A percentile compares a stretch with the other conserved stretches of the same genome.
These are phyloP conservation scores for Medicago lupulina DNA, from an alignment of 306 rosid species.

Conservation along the genomic window DNA sequence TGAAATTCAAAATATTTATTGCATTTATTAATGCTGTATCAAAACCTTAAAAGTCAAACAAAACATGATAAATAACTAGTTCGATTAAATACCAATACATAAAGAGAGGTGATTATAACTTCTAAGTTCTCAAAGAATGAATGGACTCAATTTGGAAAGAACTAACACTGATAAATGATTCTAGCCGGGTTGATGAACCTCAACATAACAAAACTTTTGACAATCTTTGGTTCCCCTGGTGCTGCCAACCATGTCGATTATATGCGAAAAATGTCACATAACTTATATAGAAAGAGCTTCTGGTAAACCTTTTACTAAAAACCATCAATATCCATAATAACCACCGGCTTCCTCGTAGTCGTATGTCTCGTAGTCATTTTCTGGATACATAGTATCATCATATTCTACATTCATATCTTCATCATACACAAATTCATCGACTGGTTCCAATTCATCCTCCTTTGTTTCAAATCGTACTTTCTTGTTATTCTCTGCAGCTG, in stretches of 20 bases:
- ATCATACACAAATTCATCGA: conserved; percentile 21
- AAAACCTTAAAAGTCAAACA: too few species aligned
- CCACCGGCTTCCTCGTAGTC: not conserved
- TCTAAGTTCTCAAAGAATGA: too few species aligned
- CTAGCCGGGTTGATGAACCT: not conserved
- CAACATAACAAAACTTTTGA: not conserved
- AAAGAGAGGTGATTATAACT: too few species aligned
- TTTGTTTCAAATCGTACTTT: conserved; percentile 38
- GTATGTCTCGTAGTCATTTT: conserved; percentile 15
- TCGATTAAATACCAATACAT: too few species aligned
- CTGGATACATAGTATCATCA: conserved; percentile 33
- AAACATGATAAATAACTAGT: too few species aligned
- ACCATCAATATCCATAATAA: not conserved
- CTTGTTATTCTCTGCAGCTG: conserved; percentile 38
- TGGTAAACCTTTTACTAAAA: not conserved
- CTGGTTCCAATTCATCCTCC: conserved; percentile 21
- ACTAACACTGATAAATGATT: not conserved
- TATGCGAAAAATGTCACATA: not conserved
- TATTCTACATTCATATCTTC: conserved; percentile 20
- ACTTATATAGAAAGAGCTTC: not conserved
- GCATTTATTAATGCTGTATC: too few species aligned
- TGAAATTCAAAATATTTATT: too few species aligned
- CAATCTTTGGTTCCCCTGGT: conserved; percentile 17
- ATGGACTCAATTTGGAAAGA: not conserved
- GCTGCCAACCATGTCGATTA: conserved; percentile 26